Base-by-base conservation (phyloP, 2,329 filamentous ascomycete genomes). In the Cladosporium sphaerospermum region DNA sequence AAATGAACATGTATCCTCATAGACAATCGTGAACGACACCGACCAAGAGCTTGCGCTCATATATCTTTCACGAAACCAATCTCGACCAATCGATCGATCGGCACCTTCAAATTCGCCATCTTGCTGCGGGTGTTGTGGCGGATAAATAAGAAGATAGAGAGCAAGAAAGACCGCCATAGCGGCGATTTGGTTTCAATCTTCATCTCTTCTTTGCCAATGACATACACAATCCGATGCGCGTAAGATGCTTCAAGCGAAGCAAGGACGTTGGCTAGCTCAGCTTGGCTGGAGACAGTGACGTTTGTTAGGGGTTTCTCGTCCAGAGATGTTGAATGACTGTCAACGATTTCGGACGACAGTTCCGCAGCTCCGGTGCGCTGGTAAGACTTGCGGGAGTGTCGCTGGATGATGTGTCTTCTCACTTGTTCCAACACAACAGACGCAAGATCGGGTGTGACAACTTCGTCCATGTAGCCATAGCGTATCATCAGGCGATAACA, bases 381-480 rank as follows among this genome's bases (percentile, higher is more conserved):
- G 51, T 14, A 31, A 34, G 10, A 40, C 2, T 18, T 51, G 13
- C 13, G 31, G 8, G 53, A 53, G 8, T 52, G 53, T 1, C 53
- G 46, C 2, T 56, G 55, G 47, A 62, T 59, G 23, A 57, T 46
- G 32, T 50, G 41, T 14, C 55, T 47, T 2, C 59, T 54, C 6
- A 64, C 51, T 52, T 63, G 56, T 28, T 61, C 56, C 49, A 78
- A 78, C 31, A 88, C 76, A 1, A 85, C 64, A 1, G 74, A 70
- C 0, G 76, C 83, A 6, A 89, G 74, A 54, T 86, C 79, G 0
- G 79, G 80, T 0, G 79, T 84, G 43, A 89, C 76, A 28, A 88
- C 78, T 56, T 85, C 79, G 60, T 90, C 86, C 67, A 80, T 85
- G 66, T 86, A 90, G 1, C 86, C 86, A 62, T 89, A 83, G 10